Evolutionary conservation across 441 rosid species (phyloP), one percentile per base, ranked within the genome.

Genomic region (Croton laevigatus): DNA sequence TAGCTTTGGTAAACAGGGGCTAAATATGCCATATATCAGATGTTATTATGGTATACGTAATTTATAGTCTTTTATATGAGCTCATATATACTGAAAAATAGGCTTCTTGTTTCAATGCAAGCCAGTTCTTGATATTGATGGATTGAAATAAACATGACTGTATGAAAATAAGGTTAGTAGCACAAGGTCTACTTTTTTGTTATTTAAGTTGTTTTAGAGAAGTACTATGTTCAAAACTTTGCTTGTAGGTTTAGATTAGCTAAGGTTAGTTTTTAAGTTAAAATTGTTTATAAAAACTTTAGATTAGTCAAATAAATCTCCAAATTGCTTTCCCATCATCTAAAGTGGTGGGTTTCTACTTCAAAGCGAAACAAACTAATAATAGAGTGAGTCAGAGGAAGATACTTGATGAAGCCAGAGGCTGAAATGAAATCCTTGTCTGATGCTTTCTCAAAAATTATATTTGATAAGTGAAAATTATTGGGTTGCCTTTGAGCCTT

Each of bases 101-200:
- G 37, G 44, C 9, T 3, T 13, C 53, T 14, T 5, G 4, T 23
- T 3, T n/a, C 37, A 44, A 48, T 46, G 34, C 3, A 63, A 38
- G 37, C 37, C 36, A 63, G 6, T 62, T 45, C 67, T 42, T 42
- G 66, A 42, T 19, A 36, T 42, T 42, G 66, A 42, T 19, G 66
- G 52, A 5, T 9, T 62, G 53, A 12, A 63, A 40, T 42, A 20
- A 7, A 42, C 11, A 54, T 54, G 22, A 19, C 17, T 16, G 19
- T 48, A 48, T 16, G 53, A 19, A 49, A 49, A 2, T 19, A 49
- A 49, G 53, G 53, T 7, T 49, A 49, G n/a, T 9, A 40, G 1
- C 10, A 40, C 32, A 40, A 2, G 3, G 11, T 14, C 52, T 46
- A 46, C 3, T 14, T 46, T 14, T 4, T 46, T 46, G 52, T 46